Conservation (phyloP, 208 protist genomes). For the Trichomonas gallinae region DNA sequence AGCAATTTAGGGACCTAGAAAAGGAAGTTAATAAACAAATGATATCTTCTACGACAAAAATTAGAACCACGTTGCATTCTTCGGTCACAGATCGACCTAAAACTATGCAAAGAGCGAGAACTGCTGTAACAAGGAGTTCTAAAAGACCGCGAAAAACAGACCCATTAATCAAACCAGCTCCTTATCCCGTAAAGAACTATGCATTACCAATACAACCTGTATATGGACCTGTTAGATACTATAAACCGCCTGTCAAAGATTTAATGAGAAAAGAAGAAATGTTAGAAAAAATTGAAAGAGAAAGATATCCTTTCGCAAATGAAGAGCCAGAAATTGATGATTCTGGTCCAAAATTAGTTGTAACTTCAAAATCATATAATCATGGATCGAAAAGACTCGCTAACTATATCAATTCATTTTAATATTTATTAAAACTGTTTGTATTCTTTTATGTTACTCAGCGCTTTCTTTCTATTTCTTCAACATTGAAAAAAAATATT, state of each 20-base stretch:
- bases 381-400: no score
- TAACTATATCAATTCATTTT: no score
- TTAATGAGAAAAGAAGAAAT: background rate
- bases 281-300: background rate
- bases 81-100: background rate
- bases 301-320: background rate
- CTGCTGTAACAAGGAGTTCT: background rate
- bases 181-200: background rate
- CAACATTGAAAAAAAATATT: no score
- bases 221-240: background rate
- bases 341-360: no score
- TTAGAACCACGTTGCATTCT: background rate
- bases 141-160: background rate
- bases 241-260: background rate
- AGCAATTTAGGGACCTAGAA: background rate
- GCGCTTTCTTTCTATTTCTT: no score
- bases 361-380: no score
- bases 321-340: background rate
- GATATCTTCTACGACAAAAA: background rate
- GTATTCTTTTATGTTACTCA: no score
- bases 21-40: background rate
- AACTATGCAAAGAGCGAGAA: background rate
- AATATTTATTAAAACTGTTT: no score
- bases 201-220: background rate
- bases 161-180: background rate